Percentiles rank a stretch among this genome's conserved stretches.
Evolutionary conservation across 163 green algal genomes (phyloP).

Genomic region (Scenedesmus sp.): DNA sequence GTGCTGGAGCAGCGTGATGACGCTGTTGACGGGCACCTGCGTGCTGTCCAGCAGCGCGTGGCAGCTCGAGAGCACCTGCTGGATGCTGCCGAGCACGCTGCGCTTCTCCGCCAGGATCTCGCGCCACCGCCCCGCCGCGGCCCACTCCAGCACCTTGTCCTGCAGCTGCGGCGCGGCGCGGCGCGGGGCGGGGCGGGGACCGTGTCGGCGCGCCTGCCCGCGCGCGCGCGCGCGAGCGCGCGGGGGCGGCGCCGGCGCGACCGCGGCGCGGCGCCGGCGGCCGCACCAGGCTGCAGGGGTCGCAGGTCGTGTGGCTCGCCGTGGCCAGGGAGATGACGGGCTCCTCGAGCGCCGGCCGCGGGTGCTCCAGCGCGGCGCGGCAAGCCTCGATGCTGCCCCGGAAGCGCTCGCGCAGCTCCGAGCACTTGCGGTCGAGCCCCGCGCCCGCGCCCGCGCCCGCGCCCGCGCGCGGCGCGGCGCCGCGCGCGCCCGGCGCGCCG

Average conservation of each 20-base stretch:
- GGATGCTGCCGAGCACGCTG: constrained; percentile 55
- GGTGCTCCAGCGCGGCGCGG: constrained; percentile 49
- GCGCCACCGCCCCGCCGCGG: constrained; percentile 55
- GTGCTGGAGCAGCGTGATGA: constrained; percentile 72
- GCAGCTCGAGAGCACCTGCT: constrained; percentile 67
- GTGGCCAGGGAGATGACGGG: constrained; percentile 68
- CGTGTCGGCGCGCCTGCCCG: too few relatives aligned
- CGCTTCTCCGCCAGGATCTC: constrained; percentile 65
- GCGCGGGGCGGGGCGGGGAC: too few relatives aligned
- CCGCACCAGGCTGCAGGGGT: constrained; percentile 73
- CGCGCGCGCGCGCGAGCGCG: too few relatives aligned
- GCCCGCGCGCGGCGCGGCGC: too few relatives aligned
- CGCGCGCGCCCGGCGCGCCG: background rate
- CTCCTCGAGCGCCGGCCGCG: constrained; percentile 54
- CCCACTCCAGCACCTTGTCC: constrained; percentile 59
- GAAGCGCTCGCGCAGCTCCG: constrained; percentile 57
- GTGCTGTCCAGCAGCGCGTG: constrained; percentile 70
- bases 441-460: background rate
- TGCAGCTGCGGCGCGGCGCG: constrained; percentile 61
- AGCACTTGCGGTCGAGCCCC: constrained; percentile 46
- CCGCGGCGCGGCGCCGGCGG: background rate
- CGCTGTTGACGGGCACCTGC: constrained; percentile 65
- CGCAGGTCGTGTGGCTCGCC: constrained; percentile 62
- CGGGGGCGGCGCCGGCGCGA: too few relatives aligned
- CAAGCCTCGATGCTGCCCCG: constrained; percentile 59